Base-by-base conservation (phyloP, 129 eudicot genomes). In the Tagetes patula region DNA sequence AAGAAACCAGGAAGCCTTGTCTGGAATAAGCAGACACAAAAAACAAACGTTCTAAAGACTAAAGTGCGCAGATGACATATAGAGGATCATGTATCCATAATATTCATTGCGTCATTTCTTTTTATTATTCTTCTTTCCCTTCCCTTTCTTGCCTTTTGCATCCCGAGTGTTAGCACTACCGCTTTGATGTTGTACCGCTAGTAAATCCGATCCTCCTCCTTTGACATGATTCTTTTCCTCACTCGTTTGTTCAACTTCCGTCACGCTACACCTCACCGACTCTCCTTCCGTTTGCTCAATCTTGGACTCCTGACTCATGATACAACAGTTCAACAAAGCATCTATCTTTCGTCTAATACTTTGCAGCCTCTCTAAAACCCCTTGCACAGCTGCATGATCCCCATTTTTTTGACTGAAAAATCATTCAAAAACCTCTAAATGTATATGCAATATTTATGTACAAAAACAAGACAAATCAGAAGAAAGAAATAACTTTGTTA, bases 351-450 rank as follows among this genome's bases (percentile, higher is more conserved):
- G 70, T 46, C 60, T 46, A 2, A 6, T 9, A 61, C 45, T 46
- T 49, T 61, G 70, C 70, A 73, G 69, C 20, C 37, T 49, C 42
- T 73, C 70, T 30, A 73, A 48, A 46, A 36, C 58, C 43, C 45
- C 38, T 45, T 73, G 70, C 61, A 61, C 55, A 14, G 1, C 56
- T 3, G 42, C 46, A 46, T n/a, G 12, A 13, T 12, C 40, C 50
- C 30, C 52, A 27, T 60, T 40, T 33, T 46, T 27, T 48, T 32
- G 46, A 73, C 69, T 69, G 74, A 48, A 11, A 65, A 42, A 10
- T 39, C 70, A 41, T 4, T 1, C 33, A 3, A 67, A 20, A 31
- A 27, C 4, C 6, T 53, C 54, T 49, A 2, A 41, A 54, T 67
- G 14, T 46, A n/a, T n/a, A 30, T 50, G 11, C 4, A 20, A 20